Percentiles rank a stretch among this genome's conserved stretches.
Conservation (phyloP, 2,329 filamentous ascomycete species). For the Fusarium scirpi region DNA sequence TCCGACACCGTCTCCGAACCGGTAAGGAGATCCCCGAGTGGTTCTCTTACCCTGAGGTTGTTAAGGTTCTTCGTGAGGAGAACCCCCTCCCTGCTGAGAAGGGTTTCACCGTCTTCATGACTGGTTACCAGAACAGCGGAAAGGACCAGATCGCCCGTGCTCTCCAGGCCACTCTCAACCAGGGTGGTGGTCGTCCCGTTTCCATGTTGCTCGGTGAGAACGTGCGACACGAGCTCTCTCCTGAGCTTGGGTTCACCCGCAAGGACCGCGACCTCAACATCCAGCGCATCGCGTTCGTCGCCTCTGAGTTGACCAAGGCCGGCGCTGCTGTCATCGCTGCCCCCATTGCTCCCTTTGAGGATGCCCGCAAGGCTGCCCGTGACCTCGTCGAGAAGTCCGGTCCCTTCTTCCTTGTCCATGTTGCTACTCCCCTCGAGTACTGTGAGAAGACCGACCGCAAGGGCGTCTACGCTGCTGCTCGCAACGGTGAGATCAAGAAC, state of each 20-base stretch:
- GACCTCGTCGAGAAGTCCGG: constrained; percentile 90
- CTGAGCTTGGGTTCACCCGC: constrained; percentile 93
- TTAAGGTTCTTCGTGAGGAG: constrained; percentile 94
- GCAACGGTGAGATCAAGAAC: constrained; percentile 92
- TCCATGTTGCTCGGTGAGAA: constrained; percentile 96
- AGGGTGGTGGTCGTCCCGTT: constrained; percentile 94
- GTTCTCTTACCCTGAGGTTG: constrained; percentile 99
- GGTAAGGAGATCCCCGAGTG: constrained; percentile 97
- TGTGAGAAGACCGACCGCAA: constrained; percentile 95
- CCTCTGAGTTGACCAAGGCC: constrained; percentile 91
- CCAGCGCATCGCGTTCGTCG: constrained; percentile 94
- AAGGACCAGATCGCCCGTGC: constrained; percentile 97
- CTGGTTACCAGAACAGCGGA: constrained; percentile 94
- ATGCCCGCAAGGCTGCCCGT: constrained; percentile 79
- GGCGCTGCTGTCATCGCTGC: constrained; percentile 96
- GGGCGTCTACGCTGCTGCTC: constrained; percentile 87
- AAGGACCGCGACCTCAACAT: constrained; percentile 96
- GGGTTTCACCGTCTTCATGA: constrained; percentile 98
- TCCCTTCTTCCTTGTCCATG: constrained; percentile 94
- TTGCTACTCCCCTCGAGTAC: constrained; percentile 91
- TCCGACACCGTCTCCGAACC: constrained; percentile 89
- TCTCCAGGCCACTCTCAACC: constrained; percentile 96
- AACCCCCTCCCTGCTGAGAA: constrained; percentile 91
- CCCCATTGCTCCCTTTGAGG: constrained; percentile 93
- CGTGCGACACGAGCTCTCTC: constrained; percentile 90